These are phyloP conservation scores for Cyclotella sp. DNA, from an alignment of 108 stramenopile species.

Conservation along the genomic window DNA sequence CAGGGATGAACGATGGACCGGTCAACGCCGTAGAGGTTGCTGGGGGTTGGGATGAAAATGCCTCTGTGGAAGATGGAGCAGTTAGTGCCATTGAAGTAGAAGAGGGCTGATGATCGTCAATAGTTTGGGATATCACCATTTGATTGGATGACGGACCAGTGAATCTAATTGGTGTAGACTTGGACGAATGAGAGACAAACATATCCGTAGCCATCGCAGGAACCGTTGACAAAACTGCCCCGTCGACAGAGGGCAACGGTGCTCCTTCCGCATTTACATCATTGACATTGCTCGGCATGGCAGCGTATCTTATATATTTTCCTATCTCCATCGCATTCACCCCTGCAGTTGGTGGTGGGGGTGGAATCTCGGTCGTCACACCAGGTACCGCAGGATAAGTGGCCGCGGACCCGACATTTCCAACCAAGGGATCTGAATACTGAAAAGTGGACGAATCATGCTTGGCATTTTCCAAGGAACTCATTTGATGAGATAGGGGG, in stretches of 20 bases:
- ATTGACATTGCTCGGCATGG: background rate
- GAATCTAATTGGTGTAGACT: background rate
- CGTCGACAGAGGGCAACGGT: background rate
- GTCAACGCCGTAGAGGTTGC: background rate
- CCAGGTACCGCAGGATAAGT: background rate
- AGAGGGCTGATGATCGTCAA: background rate
- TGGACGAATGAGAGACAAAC: background rate
- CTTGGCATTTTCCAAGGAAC: slow-evolving; percentile 11
- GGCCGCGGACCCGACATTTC: background rate
- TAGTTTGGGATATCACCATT: no score
- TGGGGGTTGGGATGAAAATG: background rate
- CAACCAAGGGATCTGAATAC: slow-evolving; percentile 15
- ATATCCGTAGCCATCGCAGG: background rate
- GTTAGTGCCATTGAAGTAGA: background rate
- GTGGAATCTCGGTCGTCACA: background rate
- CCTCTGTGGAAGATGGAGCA: background rate
- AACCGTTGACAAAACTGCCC: background rate
- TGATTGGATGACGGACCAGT: background rate
- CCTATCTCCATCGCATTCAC: slow-evolving; percentile 7
- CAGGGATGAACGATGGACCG: background rate
- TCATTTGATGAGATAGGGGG: slow-evolving; percentile 15
- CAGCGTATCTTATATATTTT: background rate
- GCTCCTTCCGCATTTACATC: background rate
- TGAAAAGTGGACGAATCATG: slow-evolving; percentile 17
- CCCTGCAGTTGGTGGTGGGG: background rate